These are phyloP conservation scores for Amanita subjunquillea DNA, from an alignment of 768 basidiomycete genomes.

Conservation along the genomic window DNA sequence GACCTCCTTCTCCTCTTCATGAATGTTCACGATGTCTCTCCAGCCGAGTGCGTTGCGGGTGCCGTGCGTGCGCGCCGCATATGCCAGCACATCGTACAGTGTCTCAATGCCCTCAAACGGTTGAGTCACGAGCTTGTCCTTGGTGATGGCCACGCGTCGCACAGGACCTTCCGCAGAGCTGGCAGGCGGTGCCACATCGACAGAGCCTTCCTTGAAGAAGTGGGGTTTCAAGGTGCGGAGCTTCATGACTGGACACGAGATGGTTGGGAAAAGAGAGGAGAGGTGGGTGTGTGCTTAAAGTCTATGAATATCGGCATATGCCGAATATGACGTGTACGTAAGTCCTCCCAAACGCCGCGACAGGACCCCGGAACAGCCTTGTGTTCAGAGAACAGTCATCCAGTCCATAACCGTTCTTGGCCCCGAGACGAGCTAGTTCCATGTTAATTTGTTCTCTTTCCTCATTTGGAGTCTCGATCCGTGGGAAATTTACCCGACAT, in stretches of 20 bases:
- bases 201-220: conserved; percentile 53
- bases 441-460: no score
- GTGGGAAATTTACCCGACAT: no score
- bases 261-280: conserved; percentile 3
- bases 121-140: conserved; percentile 48
- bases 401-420: no score
- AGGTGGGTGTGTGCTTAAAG: no score
- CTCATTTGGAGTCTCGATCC: no score
- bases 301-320: no score
- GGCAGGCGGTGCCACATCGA: conserved; percentile 37
- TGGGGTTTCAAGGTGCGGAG: conserved; percentile 26
- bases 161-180: conserved; percentile 40
- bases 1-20: conserved; percentile 87
- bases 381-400: no score
- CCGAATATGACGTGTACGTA: no score
- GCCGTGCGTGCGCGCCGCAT: conserved; percentile 68
- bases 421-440: no score
- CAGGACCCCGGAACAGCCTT: no score
- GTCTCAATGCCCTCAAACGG: conserved; percentile 75
- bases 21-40: conserved; percentile 57
- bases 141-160: conserved; percentile 45
- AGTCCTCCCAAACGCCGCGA: no score
- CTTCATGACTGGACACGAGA: conserved; percentile 19
- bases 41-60: conserved; percentile 69
- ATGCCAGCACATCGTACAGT: conserved; percentile 67